These are phyloP conservation scores for Penicillium steckii DNA, from an alignment of 495 filamentous ascomycete species.

Conservation along the genomic window DNA sequence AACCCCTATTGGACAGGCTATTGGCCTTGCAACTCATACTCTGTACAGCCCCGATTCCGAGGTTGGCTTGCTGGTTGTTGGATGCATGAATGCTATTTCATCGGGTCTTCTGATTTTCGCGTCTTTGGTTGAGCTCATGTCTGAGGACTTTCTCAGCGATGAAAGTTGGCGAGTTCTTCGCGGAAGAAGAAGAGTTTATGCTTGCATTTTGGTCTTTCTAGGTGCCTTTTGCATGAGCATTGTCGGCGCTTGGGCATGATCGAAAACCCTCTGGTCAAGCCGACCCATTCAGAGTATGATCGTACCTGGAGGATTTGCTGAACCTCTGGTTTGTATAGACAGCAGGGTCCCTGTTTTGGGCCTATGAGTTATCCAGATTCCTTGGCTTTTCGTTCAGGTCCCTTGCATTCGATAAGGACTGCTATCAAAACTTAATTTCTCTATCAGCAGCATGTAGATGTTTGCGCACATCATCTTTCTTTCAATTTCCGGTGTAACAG, in stretches of 20 bases:
- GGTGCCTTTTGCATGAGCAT: conserved; percentile 78
- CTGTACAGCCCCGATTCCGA: conserved; percentile 64
- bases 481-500: too few species aligned
- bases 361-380: not conserved
- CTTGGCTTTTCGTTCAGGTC: conserved; percentile 40
- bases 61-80: conserved; percentile 64
- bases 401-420: conserved; percentile 55
- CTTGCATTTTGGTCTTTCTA: conserved; percentile 65
- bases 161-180: conserved; percentile 57
- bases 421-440: too few species aligned
- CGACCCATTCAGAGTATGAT: conserved; percentile 64
- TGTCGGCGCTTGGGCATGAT: conserved; percentile 78
- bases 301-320: conserved; percentile 26
- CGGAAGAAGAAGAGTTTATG: conserved; percentile 63
- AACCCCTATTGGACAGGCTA: conserved; percentile 79
- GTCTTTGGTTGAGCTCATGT: conserved; percentile 59
- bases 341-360: not conserved
- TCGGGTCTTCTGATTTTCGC: conserved; percentile 62
- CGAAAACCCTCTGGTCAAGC: conserved; percentile 34
- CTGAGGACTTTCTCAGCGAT: conserved; percentile 63
- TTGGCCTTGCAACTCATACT: conserved; percentile 63
- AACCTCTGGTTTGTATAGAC: not conserved
- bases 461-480: too few species aligned
- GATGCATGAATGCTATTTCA: conserved; percentile 68
- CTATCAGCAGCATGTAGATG: too few species aligned